Conservation (phyloP, 129 eudicot species). For the Pseudognaphalium luteoalbum region DNA sequence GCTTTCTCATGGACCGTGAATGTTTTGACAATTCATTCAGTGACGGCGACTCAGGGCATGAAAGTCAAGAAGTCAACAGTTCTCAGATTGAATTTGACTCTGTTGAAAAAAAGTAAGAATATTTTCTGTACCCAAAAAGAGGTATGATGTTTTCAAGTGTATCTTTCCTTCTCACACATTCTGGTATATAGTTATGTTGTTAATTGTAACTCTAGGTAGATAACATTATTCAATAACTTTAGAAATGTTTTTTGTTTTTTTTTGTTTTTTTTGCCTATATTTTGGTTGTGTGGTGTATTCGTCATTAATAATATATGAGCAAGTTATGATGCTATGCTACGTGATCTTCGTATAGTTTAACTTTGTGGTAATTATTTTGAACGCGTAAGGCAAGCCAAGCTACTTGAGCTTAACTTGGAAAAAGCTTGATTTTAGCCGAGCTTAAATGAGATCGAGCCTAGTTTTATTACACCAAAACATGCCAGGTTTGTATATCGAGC, state of each 20-base stretch:
- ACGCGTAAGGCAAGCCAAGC: not conserved
- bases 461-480: no score
- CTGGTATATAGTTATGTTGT: not conserved
- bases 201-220: not conserved
- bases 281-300: no score
- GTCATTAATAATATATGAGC: no score
- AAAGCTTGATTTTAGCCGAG: no score
- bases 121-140: not conserved
- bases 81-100: conserved; percentile 35
- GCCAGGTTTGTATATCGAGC: not conserved
- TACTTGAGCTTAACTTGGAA: not conserved
- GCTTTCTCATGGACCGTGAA: conserved; percentile 56
- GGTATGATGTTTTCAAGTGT: conserved; percentile 2
- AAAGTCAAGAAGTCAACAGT: conserved; percentile 24
- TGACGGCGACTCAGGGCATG: conserved; percentile 22
- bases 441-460: no score
- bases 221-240: not conserved
- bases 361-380: no score
- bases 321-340: no score
- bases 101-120: conserved; percentile 33
- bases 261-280: not conserved
- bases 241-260: no score
- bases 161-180: not conserved
- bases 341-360: not conserved
- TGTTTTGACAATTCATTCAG: conserved; percentile 34